These are phyloP conservation scores for Simmondsia chinensis DNA, from an alignment of 148 eudicot species.

Conservation along the genomic window DNA sequence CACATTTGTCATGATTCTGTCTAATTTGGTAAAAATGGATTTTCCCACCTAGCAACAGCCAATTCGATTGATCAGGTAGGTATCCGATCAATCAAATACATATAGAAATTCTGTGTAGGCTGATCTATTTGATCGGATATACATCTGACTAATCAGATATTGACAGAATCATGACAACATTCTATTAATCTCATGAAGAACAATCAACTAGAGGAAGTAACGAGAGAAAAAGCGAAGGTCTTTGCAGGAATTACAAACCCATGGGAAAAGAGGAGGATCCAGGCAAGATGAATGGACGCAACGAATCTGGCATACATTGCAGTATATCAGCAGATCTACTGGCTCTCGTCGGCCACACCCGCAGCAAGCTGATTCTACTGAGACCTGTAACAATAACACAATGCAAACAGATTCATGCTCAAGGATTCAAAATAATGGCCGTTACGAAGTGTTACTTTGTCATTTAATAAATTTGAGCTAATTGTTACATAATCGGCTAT, in stretches of 20 bases:
- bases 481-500: too few relatives aligned
- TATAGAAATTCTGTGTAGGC: too few relatives aligned
- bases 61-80: too few relatives aligned
- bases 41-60: too few relatives aligned
- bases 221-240: conserved; percentile 40
- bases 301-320: conserved; percentile 43
- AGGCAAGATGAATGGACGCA: conserved; percentile 73
- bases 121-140: too few relatives aligned
- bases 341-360: conserved; percentile 52
- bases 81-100: too few relatives aligned
- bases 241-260: conserved; percentile 70
- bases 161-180: too few relatives aligned
- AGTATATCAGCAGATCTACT: conserved; percentile 47
- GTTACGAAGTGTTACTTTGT: not conserved
- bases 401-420: not conserved
- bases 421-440: not conserved
- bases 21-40: too few relatives aligned
- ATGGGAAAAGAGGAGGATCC: conserved; percentile 76
- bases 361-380: conserved; percentile 29
- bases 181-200: too few relatives aligned
- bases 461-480: not conserved
- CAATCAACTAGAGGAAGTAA: too few relatives aligned
- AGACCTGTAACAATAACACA: conserved; percentile 15
- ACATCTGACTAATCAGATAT: too few relatives aligned
- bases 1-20: too few relatives aligned